Conservation (phyloP, 2,329 filamentous ascomycete species). For the Trichoderma endophyticum region DNA sequence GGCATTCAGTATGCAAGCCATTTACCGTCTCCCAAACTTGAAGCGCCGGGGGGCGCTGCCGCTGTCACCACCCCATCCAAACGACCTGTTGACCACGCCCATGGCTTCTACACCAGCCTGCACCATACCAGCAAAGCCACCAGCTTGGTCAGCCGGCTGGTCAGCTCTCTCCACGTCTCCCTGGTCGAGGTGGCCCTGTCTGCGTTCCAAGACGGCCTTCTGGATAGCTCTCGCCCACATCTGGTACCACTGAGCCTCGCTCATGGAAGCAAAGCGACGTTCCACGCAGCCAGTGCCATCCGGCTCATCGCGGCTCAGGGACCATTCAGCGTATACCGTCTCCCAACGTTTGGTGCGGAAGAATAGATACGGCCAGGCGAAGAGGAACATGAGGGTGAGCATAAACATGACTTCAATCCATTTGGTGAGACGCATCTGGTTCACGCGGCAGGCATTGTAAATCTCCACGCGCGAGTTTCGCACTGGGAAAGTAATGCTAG, state of each 20-base stretch:
- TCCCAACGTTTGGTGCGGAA: conserved; percentile 66
- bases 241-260: conserved; percentile 59
- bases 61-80: conserved; percentile 30
- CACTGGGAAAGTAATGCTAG: conserved; percentile 58
- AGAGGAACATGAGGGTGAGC: conserved; percentile 64
- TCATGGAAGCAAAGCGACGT: conserved; percentile 51
- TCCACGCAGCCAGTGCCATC: conserved; percentile 32
- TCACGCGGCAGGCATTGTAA: conserved; percentile 61
- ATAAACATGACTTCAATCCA: conserved; percentile 66
- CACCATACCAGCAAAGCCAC: conserved; percentile 43
- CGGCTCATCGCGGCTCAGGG: conserved; percentile 29
- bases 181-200: conserved; percentile 54
- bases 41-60: not conserved
- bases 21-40: conserved; percentile 5
- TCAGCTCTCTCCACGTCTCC: conserved; percentile 49
- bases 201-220: conserved; percentile 56
- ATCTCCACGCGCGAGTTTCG: conserved; percentile 57
- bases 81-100: conserved; percentile 50
- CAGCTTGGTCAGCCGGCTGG: conserved; percentile 33
- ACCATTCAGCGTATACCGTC: conserved; percentile 60
- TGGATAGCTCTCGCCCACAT: conserved; percentile 60
- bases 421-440: conserved; percentile 59
- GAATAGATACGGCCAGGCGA: conserved; percentile 69
- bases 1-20: not conserved
- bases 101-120: conserved; percentile 50